phyloP scores from a whole-genome alignment of 306 rosid genomes.

The Rosa persica region DNA sequence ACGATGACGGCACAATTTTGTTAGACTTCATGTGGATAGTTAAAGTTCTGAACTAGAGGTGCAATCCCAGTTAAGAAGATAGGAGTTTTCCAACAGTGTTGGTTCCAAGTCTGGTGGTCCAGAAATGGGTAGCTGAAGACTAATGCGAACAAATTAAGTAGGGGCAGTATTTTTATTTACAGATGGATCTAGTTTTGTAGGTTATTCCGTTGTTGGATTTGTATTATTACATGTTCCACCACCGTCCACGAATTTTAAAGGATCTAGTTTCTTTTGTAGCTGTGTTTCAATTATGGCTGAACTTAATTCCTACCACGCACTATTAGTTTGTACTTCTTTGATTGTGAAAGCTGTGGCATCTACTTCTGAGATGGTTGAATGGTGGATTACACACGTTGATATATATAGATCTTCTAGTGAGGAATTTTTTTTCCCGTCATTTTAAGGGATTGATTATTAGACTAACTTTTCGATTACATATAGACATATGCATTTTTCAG shows the following conservation, averaged over 20 bases:
- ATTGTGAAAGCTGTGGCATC: background rate
- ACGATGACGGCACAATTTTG: no score
- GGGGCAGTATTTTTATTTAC: background rate
- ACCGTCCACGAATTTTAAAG: background rate
- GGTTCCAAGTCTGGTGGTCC: background rate
- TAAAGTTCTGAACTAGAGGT: background rate
- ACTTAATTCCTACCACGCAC: background rate
- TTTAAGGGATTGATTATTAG: no score
- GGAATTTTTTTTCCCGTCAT: no score
- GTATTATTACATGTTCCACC: no score
- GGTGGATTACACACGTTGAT: background rate
- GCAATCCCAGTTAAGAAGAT: background rate
- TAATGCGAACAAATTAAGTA: background rate
- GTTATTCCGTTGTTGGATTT: background rate
- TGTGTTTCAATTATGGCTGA: background rate
- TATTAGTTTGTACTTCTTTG: background rate
- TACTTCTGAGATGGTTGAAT: background rate
- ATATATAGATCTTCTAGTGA: background rate
- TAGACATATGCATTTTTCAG: no score
- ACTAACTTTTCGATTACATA: no score
- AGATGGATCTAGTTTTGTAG: background rate
- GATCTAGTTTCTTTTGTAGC: background rate
- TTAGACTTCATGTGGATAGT: background rate
- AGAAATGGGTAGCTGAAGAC: background rate
- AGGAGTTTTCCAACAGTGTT: background rate